Conservation (phyloP, 2,329 filamentous ascomycete genomes). For the Neonectria neomacrospora region DNA sequence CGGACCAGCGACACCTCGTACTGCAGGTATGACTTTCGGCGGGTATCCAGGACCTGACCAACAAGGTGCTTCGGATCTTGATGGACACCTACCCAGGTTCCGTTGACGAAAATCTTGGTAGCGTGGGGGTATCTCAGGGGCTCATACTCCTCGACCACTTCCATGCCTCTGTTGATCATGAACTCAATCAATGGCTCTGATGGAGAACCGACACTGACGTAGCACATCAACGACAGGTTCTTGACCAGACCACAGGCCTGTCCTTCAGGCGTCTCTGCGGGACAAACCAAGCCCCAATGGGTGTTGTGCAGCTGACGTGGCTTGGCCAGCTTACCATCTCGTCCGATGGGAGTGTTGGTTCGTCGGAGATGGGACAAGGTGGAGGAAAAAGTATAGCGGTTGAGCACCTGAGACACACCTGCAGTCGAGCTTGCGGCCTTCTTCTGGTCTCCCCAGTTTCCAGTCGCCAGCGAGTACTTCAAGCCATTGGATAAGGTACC, state of each 20-base stretch:
- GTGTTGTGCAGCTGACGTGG: slow-evolving; percentile 98
- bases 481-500: slow-evolving; percentile 92
- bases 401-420: slow-evolving; percentile 97
- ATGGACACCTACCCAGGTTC: slow-evolving; percentile 97
- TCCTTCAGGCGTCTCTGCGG: slow-evolving; percentile 96
- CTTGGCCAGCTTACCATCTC: slow-evolving; percentile 98
- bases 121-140: slow-evolving; percentile 86
- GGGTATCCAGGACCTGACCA: slow-evolving; percentile 78
- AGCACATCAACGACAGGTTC: slow-evolving; percentile 97
- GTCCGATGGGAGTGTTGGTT: slow-evolving; percentile 96
- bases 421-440: slow-evolving; percentile 95
- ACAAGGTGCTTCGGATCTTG: slow-evolving; percentile 89
- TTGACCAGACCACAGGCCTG: slow-evolving; percentile 99
- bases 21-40: slow-evolving; percentile 84
- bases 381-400: slow-evolving; percentile 96
- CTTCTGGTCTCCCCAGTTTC: slow-evolving; percentile 99
- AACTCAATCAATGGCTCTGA: slow-evolving; percentile 92
- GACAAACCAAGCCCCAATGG: slow-evolving; percentile 97
- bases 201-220: slow-evolving; percentile 94
- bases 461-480: slow-evolving; percentile 96
- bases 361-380: slow-evolving; percentile 95
- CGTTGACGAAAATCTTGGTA: slow-evolving; percentile 98
- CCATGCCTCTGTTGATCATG: slow-evolving; percentile 96
- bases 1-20: slow-evolving; percentile 94
- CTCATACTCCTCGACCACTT: slow-evolving; percentile 95